Percentiles rank a stretch among this genome's conserved stretches.
These are phyloP conservation scores for Canavalia ensiformis DNA, from an alignment of 306 rosid species.

Conservation along the genomic window DNA sequence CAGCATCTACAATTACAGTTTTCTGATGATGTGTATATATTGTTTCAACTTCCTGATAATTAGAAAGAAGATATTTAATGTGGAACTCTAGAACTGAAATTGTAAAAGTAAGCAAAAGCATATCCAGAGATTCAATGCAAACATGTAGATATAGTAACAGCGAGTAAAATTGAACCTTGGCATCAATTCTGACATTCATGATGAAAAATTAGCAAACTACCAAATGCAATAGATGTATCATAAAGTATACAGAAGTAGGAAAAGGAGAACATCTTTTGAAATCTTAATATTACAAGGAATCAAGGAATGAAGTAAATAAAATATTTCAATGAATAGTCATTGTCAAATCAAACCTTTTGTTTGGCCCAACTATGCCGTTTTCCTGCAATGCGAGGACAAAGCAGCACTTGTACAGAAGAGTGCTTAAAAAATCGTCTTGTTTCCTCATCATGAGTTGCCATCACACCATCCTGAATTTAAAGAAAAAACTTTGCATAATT, in stretches of 20 bases:
- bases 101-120: neutral
- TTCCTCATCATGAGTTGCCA: constrained; percentile 98
- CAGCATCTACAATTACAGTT: constrained; percentile 93
- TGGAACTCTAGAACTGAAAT: neutral
- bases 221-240: constrained; percentile 12
- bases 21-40: constrained; percentile 96
- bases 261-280: constrained; percentile 13
- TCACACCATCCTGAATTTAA: constrained; percentile 85
- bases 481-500: constrained; percentile 23
- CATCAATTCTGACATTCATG: constrained; percentile 31
- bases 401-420: constrained; percentile 92
- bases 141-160: constrained; percentile 1
- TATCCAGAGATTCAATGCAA: constrained; percentile 11
- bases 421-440: constrained; percentile 92
- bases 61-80: too few species aligned
- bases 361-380: constrained; percentile 93
- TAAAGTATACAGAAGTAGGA: constrained; percentile 7
- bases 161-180: constrained; percentile 34
- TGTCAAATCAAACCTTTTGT: constrained; percentile 70
- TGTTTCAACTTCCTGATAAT: too few species aligned
- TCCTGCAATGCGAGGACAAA: constrained; percentile 89
- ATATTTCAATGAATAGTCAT: constrained; percentile 23
- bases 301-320: constrained; percentile 22
- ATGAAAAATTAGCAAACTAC: constrained; percentile 23
- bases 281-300: constrained; percentile 26